Percentiles rank a stretch among this genome's conserved stretches.
Evolutionary conservation across 495 filamentous ascomycete genomes (phyloP).

Genomic region (Daldinia caldariorum): DNA sequence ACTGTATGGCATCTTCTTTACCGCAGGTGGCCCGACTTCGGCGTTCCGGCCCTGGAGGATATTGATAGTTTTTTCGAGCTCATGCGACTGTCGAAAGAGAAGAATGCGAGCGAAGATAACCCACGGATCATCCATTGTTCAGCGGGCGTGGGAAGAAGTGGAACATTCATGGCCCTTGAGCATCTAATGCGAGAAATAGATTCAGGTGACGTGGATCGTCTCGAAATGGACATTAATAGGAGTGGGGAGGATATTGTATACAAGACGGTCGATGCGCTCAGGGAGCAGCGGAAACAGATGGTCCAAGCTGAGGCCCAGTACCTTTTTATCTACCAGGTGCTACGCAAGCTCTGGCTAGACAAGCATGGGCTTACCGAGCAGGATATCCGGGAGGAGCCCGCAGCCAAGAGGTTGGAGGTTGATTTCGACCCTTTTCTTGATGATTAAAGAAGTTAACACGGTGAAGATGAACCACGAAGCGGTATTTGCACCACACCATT

Average conservation of each 20-base stretch:
- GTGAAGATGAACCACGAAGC: slow-evolving; percentile 17
- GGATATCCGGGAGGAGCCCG: slow-evolving; percentile 48
- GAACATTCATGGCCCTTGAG: slow-evolving; percentile 95
- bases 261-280: slow-evolving; percentile 79
- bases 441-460: slow-evolving; percentile 27
- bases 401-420: slow-evolving; percentile 60
- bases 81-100: slow-evolving; percentile 76
- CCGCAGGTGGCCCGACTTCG: slow-evolving; percentile 93
- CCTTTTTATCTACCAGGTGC: slow-evolving; percentile 87
- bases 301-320: slow-evolving; percentile 91
- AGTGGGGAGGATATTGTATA: slow-evolving; percentile 64
- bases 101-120: slow-evolving; percentile 70
- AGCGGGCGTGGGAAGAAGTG: slow-evolving; percentile 91
- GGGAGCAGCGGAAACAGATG: slow-evolving; percentile 94
- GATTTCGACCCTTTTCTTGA: slow-evolving; percentile 49
- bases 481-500: neutral
- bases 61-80: slow-evolving; percentile 80
- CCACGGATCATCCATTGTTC: slow-evolving; percentile 93
- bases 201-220: slow-evolving; percentile 70
- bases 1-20: slow-evolving; percentile 91
- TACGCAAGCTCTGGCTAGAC: slow-evolving; percentile 74
- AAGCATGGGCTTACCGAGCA: slow-evolving; percentile 57
- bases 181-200: slow-evolving; percentile 85
- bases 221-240: slow-evolving; percentile 35
- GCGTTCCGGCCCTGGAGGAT: slow-evolving; percentile 82